Conservation (phyloP, 805 yeast species). For the Dipodascus geniculatus region DNA sequence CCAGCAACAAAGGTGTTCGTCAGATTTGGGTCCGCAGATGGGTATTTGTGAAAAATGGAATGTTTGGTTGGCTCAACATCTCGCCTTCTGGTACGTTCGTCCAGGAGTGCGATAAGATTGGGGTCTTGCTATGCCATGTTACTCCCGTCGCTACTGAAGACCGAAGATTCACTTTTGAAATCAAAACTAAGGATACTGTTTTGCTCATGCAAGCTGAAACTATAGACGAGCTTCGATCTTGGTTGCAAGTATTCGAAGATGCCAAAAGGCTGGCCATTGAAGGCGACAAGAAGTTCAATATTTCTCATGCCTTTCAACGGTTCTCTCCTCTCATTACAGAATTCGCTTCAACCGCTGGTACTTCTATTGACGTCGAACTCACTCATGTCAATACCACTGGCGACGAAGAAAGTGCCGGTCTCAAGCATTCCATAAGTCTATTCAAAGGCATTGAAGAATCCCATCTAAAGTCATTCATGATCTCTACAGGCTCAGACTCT, state of each 20-base stretch:
- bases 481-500: slow-evolving; percentile 3
- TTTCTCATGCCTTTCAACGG: slow-evolving; percentile 43
- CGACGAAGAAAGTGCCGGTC: slow-evolving; percentile 5
- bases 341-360: slow-evolving; percentile 53
- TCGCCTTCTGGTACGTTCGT: slow-evolving; percentile 65
- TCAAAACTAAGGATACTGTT: slow-evolving; percentile 52
- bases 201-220: slow-evolving; percentile 70
- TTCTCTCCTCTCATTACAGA: slow-evolving; percentile 61
- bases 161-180: slow-evolving; percentile 72
- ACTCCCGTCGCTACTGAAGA: slow-evolving; percentile 60
- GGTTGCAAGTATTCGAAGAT: slow-evolving; percentile 64
- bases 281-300: slow-evolving; percentile 26
- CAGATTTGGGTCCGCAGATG: slow-evolving; percentile 77
- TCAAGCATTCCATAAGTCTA: slow-evolving; percentile 7
- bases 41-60: slow-evolving; percentile 74
- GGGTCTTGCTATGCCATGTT: slow-evolving; percentile 60
- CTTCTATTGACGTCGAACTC: slow-evolving; percentile 18
- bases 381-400: background rate
- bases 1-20: slow-evolving; percentile 36
- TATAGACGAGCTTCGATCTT: slow-evolving; percentile 51
- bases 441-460: slow-evolving; percentile 9
- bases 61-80: slow-evolving; percentile 67
- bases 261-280: slow-evolving; percentile 42
- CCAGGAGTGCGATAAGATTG: slow-evolving; percentile 84
- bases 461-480: background rate